These are phyloP conservation scores for Penstemon eatonii DNA, from an alignment of 257 asterid genomes.

Conservation along the genomic window DNA sequence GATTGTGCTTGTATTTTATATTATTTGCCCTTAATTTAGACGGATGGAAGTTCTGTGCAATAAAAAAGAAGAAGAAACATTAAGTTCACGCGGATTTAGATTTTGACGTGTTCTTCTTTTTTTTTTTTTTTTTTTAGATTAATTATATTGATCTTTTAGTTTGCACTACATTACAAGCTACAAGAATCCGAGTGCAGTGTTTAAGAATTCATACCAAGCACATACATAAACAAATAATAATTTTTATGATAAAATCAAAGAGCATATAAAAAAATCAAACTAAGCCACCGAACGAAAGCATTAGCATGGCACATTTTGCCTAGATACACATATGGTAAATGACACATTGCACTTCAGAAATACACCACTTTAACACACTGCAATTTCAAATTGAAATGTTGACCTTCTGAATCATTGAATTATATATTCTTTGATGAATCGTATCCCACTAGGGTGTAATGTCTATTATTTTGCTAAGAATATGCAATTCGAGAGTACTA, in stretches of 20 bases:
- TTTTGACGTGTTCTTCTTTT: too few species aligned
- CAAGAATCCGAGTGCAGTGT: constrained; percentile 26
- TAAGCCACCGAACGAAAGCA: constrained; percentile 11
- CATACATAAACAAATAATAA: constrained; percentile 10
- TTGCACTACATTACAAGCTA: constrained; percentile 13
- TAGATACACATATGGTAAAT: not conserved
- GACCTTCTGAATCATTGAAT: not conserved
- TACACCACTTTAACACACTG: not conserved
- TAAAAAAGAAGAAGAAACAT: too few species aligned
- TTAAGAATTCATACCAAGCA: constrained; percentile 14
- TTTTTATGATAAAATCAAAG: not conserved
- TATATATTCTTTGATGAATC: too few species aligned
- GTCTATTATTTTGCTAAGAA: too few species aligned
- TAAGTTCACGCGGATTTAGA: too few species aligned
- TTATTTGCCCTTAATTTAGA: too few species aligned
- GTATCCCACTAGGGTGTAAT: too few species aligned
- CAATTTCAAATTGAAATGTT: not conserved
- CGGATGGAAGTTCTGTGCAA: too few species aligned
- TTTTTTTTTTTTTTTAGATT: too few species aligned
- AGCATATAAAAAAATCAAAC: constrained; percentile 19
- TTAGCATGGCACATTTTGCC: constrained; percentile 2
- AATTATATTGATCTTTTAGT: not conserved
- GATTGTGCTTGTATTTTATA: too few species aligned
- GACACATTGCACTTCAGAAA: not conserved
- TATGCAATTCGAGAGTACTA: too few species aligned